These are phyloP conservation scores for Wickerhamomyces chaumierensis DNA, from an alignment of 805 yeast species.

Conservation along the genomic window DNA sequence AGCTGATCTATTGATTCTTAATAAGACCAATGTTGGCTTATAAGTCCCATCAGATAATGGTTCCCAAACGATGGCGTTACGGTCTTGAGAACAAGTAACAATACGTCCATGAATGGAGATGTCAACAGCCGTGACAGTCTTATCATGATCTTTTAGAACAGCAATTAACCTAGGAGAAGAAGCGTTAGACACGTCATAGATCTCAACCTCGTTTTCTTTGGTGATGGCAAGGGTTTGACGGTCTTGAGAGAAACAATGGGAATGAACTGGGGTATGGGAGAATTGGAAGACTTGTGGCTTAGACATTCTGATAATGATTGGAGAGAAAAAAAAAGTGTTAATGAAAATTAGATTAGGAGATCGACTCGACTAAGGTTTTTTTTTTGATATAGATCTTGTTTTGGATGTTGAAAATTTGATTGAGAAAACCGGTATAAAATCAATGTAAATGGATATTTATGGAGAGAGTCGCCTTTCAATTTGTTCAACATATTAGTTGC, in stretches of 20 bases:
- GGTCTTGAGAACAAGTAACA: conserved; percentile 94
- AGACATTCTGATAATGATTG: conserved; percentile 6
- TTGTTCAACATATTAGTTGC: too few relatives aligned
- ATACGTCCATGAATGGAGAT: conserved; percentile 80
- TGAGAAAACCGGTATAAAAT: too few relatives aligned
- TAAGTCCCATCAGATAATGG: conserved; percentile 47
- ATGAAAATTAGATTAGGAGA: conserved; percentile 8
- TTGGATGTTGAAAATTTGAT: too few relatives aligned
- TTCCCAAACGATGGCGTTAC: conserved; percentile 97
- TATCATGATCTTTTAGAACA: conserved; percentile 75
- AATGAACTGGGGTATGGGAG: conserved; percentile 80
- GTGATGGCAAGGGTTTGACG: conserved; percentile 65
- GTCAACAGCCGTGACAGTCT: conserved; percentile 90
- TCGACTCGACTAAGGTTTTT: conserved; percentile 20
- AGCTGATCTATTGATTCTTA: conserved; percentile 92
- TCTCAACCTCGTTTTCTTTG: conserved; percentile 62
- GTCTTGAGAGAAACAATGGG: conserved; percentile 79
- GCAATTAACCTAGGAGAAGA: conserved; percentile 52
- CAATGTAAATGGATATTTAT: too few relatives aligned
- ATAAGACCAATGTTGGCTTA: conserved; percentile 84
- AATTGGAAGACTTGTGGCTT: conserved; percentile 38
- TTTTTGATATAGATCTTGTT: too few relatives aligned
- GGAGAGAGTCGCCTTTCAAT: too few relatives aligned
- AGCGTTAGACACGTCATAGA: conserved; percentile 48
- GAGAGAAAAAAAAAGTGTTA: too few relatives aligned